A percentile compares a stretch with the other conserved stretches of the same genome.
These are phyloP conservation scores for Penicillium carneum DNA, from an alignment of 2,329 filamentous ascomycete genomes.

Conservation along the genomic window DNA sequence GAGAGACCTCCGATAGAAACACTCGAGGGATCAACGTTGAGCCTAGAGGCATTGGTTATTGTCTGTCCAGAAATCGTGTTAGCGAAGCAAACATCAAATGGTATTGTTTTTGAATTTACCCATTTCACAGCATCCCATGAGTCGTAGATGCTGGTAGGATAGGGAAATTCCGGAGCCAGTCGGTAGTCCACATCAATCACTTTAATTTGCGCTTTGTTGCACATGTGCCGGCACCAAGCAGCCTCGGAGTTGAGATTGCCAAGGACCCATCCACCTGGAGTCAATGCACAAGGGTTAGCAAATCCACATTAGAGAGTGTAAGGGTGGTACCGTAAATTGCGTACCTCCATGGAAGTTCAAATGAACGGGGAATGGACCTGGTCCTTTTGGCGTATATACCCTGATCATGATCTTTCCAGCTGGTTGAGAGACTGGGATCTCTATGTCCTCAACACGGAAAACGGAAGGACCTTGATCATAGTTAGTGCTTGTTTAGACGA, in stretches of 20 bases:
- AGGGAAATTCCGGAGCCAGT: slow-evolving; percentile 25
- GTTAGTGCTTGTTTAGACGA: neutral
- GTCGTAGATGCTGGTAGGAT: slow-evolving; percentile 34
- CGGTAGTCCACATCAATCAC: slow-evolving; percentile 30
- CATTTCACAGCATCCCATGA: slow-evolving; percentile 43
- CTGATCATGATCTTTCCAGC: slow-evolving; percentile 35
- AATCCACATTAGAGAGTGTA: neutral
- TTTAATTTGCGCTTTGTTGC: slow-evolving; percentile 22
- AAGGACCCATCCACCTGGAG: slow-evolving; percentile 38
- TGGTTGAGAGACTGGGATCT: slow-evolving; percentile 38
- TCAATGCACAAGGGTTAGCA: neutral
- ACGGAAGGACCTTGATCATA: slow-evolving; percentile 25
- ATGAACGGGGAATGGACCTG: slow-evolving; percentile 27
- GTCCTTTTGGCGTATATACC: slow-evolving; percentile 39
- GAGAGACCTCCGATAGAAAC: slow-evolving; percentile 28
- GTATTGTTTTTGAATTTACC: slow-evolving; percentile 19
- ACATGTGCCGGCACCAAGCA: slow-evolving; percentile 41
- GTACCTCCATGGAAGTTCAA: slow-evolving; percentile 36
- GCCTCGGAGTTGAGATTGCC: slow-evolving; percentile 36
- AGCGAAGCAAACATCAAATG: neutral
- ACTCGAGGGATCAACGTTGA: slow-evolving; percentile 18
- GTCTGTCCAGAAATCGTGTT: slow-evolving; percentile 4
- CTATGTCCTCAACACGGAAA: slow-evolving; percentile 25
- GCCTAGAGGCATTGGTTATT: slow-evolving; percentile 6
- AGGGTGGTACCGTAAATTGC: too few species aligned